These are phyloP conservation scores for Penicillium paradoxum DNA, from an alignment of 495 filamentous ascomycete genomes.

Conservation along the genomic window DNA sequence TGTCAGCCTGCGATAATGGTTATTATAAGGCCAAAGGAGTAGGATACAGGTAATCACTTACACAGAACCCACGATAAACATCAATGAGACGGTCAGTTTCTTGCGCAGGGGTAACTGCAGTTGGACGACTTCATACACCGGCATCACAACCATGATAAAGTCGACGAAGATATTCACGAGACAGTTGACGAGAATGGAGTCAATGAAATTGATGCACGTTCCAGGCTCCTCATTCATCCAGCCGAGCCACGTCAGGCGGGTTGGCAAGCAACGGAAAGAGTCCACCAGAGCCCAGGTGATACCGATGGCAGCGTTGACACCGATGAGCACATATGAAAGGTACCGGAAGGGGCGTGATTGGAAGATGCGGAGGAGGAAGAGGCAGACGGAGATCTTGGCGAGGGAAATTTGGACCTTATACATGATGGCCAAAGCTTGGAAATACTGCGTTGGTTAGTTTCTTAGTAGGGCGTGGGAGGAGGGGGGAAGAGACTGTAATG, in stretches of 20 bases:
- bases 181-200: conserved; percentile 24
- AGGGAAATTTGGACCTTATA: conserved; percentile 36
- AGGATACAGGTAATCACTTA: conserved; percentile 4
- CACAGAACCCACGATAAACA: conserved; percentile 33
- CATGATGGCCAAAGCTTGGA: conserved; percentile 25
- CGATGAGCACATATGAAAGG: conserved; percentile 29
- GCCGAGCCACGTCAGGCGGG: conserved; percentile 29
- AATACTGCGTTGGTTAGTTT: conserved; percentile 15
- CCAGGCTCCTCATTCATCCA: conserved; percentile 23
- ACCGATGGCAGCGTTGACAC: conserved; percentile 26
- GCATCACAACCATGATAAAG: conserved; percentile 24
- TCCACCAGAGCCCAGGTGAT: conserved; percentile 29
- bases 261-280: conserved; percentile 31
- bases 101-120: conserved; percentile 27
- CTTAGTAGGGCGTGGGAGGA: neutral
- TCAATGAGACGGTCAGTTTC: conserved; percentile 30
- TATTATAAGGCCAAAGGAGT: neutral
- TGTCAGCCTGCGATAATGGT: conserved; percentile 14
- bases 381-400: conserved; percentile 48
- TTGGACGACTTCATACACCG: conserved; percentile 28
- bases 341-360: conserved; percentile 30
- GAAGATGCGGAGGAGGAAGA: conserved; percentile 44
- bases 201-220: conserved; percentile 26
- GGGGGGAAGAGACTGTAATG: neutral
- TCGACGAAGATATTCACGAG: conserved; percentile 31